Conservation (phyloP, 257 asterid genomes). For the Eustoma russellianum region DNA sequence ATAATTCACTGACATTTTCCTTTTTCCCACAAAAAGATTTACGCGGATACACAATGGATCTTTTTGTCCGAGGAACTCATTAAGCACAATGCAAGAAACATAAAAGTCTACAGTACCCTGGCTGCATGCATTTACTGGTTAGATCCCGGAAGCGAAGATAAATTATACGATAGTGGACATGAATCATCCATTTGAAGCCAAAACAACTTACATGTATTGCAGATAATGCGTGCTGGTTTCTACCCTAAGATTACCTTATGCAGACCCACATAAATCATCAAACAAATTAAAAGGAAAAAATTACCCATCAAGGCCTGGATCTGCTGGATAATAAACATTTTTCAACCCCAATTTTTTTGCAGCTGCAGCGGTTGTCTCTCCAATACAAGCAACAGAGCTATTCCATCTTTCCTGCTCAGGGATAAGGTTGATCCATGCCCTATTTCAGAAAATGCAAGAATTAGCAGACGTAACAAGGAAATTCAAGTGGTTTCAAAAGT, state of each 20-base stretch:
- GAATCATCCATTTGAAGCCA: neutral
- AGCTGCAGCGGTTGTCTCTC: slow-evolving; percentile 77
- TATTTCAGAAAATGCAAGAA: slow-evolving; percentile 17
- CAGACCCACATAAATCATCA: neutral
- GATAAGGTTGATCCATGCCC: slow-evolving; percentile 63
- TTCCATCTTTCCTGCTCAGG: slow-evolving; percentile 41
- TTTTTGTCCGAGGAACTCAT: no score
- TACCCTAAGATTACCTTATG: neutral
- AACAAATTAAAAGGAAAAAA: neutral
- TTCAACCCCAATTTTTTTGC: slow-evolving; percentile 56
- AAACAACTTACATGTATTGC: neutral
- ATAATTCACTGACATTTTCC: no score
- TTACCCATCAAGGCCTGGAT: slow-evolving; percentile 84
- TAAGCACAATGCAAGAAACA: no score
- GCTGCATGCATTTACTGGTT: no score
- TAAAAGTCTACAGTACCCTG: no score
- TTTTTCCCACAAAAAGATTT: no score
- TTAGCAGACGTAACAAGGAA: slow-evolving; percentile 1
- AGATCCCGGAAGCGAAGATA: no score
- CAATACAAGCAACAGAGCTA: slow-evolving; percentile 72
- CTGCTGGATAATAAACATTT: slow-evolving; percentile 53
- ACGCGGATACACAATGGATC: no score
- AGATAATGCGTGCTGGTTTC: neutral
- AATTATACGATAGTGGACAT: no score
- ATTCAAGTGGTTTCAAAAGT: neutral